phyloP scores from a whole-genome alignment of 768 basidiomycete genomes.

The Boletus vinaceobasis region DNA sequence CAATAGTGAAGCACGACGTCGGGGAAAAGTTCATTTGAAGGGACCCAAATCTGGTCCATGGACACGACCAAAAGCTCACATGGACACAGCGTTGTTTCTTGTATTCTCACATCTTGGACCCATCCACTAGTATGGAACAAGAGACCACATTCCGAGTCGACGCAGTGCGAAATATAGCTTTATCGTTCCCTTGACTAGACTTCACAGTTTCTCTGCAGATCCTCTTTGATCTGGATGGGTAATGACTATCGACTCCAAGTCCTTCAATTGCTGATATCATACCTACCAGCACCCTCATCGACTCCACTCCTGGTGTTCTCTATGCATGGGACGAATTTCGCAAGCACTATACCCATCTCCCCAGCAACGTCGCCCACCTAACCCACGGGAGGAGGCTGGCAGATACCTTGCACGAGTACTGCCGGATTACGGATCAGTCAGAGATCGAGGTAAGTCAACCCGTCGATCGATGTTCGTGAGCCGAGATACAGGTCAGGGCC shows the following conservation, averaged over 20 bases:
- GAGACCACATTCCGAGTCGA: constrained; percentile 40
- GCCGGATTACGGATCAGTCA: constrained; percentile 54
- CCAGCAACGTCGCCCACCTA: constrained; percentile 50
- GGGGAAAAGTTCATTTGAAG: not conserved
- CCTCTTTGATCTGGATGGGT: constrained; percentile 73
- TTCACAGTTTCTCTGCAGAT: constrained; percentile 39
- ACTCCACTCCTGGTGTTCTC: constrained; percentile 82
- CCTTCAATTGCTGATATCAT: constrained; percentile 6
- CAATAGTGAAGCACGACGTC: constrained; percentile 7
- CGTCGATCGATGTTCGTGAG: not conserved
- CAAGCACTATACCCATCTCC: constrained; percentile 52
- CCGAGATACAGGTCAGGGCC: not conserved
- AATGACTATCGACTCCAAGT: constrained; percentile 12
- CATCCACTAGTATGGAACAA: constrained; percentile 8
- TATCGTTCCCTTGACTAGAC: not conserved
- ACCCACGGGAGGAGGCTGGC: constrained; percentile 75
- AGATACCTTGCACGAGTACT: constrained; percentile 72
- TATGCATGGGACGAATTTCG: constrained; percentile 74
- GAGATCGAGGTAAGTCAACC: constrained; percentile 49
- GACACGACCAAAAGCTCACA: not conserved
- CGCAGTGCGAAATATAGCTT: constrained; percentile 40
- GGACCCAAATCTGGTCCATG: not conserved
- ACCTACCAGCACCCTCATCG: constrained; percentile 59
- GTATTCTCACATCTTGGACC: not conserved
- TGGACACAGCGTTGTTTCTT: not conserved